phyloP scores from a whole-genome alignment of 768 basidiomycete species.

The Tylopilus rubrobrunneus region DNA sequence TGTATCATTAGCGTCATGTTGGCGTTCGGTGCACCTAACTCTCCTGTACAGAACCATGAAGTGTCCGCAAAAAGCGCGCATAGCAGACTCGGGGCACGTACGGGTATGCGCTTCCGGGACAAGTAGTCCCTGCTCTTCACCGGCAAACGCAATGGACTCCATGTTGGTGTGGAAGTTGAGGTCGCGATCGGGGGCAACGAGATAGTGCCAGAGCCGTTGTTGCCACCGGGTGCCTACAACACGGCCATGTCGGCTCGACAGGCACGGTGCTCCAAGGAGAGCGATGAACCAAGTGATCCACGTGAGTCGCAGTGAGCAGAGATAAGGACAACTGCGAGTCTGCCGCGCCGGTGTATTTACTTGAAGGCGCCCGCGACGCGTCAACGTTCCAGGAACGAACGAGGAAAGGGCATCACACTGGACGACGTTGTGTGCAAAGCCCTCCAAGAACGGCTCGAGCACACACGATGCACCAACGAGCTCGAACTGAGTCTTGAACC shows the following conservation, averaged over 20 bases:
- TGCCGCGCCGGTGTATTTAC: constrained; percentile 52
- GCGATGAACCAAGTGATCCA: constrained; percentile 78
- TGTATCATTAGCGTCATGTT: constrained; percentile 75
- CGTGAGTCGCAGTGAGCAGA: constrained; percentile 90
- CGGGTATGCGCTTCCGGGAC: constrained; percentile 79
- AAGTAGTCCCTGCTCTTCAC: constrained; percentile 85
- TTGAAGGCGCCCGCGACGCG: not conserved
- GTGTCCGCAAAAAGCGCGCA: not conserved
- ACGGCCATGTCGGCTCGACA: not conserved
- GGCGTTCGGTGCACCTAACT: constrained; percentile 53
- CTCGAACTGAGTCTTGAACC: constrained; percentile 67
- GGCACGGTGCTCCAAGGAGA: not conserved
- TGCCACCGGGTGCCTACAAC: constrained; percentile 44
- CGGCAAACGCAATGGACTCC: constrained; percentile 79
- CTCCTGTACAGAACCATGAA: constrained; percentile 35
- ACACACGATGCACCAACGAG: constrained; percentile 71
- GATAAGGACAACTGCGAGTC: constrained; percentile 55
- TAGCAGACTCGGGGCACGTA: constrained; percentile 40
- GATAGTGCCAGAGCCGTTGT: constrained; percentile 67
- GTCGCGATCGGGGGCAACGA: constrained; percentile 71
- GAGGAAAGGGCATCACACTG: constrained; percentile 46
- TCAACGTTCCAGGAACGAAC: not conserved
- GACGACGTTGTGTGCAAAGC: too few species aligned
- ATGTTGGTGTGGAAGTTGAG: constrained; percentile 74
- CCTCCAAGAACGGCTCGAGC: constrained; percentile 58